phyloP scores from a whole-genome alignment of 106 monocot genomes.

The Phalaenopsis aphrodite region DNA sequence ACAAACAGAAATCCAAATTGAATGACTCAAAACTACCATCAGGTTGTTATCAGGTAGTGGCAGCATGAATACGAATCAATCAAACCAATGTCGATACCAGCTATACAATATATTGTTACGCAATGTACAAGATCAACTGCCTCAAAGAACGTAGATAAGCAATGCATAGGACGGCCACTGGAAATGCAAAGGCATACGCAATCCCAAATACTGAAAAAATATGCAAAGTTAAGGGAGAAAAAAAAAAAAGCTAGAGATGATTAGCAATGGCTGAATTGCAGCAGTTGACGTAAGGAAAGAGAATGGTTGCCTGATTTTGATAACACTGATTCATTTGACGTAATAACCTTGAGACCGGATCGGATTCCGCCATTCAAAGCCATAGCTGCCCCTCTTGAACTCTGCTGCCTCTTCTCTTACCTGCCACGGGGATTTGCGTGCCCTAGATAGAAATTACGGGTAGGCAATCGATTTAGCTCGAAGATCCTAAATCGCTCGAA shows the following conservation, averaged over 20 bases:
- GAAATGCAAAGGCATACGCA: no score
- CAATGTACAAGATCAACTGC: neutral
- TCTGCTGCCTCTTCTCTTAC: neutral
- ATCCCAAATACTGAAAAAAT: no score
- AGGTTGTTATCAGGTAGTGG: no score
- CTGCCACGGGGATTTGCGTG: no score
- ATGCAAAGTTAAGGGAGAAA: neutral
- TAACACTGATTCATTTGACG: neutral
- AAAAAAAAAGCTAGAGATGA: neutral
- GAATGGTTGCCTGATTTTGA: neutral
- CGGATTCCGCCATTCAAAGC: constrained; percentile 1
- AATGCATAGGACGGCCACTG: no score
- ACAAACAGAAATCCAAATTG: no score
- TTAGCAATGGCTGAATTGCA: neutral
- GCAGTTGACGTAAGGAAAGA: neutral
- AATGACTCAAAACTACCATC: no score
- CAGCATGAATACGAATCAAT: neutral
- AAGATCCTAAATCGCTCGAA: no score
- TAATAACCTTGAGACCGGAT: neutral
- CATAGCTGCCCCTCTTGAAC: neutral
- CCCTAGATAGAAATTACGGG: no score
- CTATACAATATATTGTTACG: neutral
- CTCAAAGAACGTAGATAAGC: neutral
- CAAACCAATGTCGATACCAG: neutral
- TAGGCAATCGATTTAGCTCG: no score